phyloP scores from a whole-genome alignment of 768 basidiomycete genomes.

The Fomitopsis serialis region DNA sequence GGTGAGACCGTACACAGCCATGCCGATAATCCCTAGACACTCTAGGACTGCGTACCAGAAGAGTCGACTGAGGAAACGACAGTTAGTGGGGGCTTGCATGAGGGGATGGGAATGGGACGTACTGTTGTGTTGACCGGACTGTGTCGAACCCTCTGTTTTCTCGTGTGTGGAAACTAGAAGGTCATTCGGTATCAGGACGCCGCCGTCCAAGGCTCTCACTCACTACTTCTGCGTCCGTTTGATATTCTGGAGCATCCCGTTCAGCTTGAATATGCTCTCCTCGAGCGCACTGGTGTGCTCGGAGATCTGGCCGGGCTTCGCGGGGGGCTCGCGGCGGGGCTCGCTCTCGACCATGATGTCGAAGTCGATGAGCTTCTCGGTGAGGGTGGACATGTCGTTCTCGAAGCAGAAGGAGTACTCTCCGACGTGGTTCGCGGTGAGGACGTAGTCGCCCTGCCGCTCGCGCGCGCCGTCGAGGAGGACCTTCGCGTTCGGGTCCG shows the following conservation, averaged over 20 bases:
- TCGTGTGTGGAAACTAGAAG: slow-evolving; percentile 80
- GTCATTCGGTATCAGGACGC: background rate
- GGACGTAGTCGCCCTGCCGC: slow-evolving; percentile 93
- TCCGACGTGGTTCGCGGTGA: slow-evolving; percentile 88
- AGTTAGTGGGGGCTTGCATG: background rate
- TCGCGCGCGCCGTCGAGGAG: slow-evolving; percentile 85
- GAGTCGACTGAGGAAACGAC: slow-evolving; percentile 55
- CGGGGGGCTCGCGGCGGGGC: slow-evolving; percentile 83
- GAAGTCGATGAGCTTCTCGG: slow-evolving; percentile 92
- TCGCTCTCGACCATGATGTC: slow-evolving; percentile 99
- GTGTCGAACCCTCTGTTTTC: slow-evolving; percentile 93
- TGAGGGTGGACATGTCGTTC: slow-evolving; percentile 93
- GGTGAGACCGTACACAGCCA: slow-evolving; percentile 70
- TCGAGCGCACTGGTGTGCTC: slow-evolving; percentile 93
- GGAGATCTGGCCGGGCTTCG: slow-evolving; percentile 80
- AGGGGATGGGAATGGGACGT: slow-evolving; percentile 11
- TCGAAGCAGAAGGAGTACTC: slow-evolving; percentile 97
- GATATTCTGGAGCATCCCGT: slow-evolving; percentile 80
- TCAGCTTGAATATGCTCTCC: slow-evolving; percentile 92
- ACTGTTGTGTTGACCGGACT: slow-evolving; percentile 89
- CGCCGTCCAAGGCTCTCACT: slow-evolving; percentile 25
- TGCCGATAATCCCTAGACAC: slow-evolving; percentile 69
- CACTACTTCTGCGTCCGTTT: slow-evolving; percentile 93
- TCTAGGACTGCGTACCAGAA: slow-evolving; percentile 94
- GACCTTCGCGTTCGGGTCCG: slow-evolving; percentile 84